Evolutionary conservation across 2,329 filamentous ascomycete genomes (phyloP).

Genomic region (Penicillium concentricum): DNA sequence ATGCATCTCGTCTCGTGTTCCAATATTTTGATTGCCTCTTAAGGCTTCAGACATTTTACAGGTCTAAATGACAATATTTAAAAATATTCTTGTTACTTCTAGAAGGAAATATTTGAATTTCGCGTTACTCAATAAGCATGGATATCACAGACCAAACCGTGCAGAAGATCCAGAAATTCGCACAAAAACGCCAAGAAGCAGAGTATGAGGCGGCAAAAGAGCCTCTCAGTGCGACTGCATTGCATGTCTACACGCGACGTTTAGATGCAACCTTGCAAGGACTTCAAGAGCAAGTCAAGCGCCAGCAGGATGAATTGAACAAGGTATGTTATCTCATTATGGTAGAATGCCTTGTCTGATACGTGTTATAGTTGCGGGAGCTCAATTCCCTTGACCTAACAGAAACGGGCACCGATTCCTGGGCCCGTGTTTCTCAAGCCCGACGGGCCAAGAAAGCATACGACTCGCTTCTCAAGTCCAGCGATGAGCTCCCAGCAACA

Average conservation of each 20-base stretch:
- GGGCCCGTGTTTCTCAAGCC: slow-evolving; percentile 46
- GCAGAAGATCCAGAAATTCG: slow-evolving; percentile 36
- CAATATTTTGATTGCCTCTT: neutral
- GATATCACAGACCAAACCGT: slow-evolving; percentile 32
- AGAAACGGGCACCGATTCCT: slow-evolving; percentile 29
- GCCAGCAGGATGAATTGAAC: slow-evolving; percentile 49
- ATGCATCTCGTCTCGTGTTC: neutral
- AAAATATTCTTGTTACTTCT: neutral
- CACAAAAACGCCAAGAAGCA: slow-evolving; percentile 33
- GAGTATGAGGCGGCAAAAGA: slow-evolving; percentile 35
- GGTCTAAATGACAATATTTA: neutral
- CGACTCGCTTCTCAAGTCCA: slow-evolving; percentile 58
- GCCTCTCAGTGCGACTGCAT: slow-evolving; percentile 26
- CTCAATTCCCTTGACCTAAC: slow-evolving; percentile 32
- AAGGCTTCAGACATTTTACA: neutral
- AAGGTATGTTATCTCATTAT: slow-evolving; percentile 36
- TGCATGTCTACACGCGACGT: slow-evolving; percentile 36
- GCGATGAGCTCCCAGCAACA: slow-evolving; percentile 65
- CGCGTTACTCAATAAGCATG: slow-evolving; percentile 21
- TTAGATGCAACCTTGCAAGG: slow-evolving; percentile 67
- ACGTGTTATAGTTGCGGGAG: slow-evolving; percentile 32
- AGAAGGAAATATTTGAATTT: neutral
- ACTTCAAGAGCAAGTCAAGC: slow-evolving; percentile 56
- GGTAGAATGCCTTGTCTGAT: slow-evolving; percentile 13
- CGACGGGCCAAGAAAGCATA: slow-evolving; percentile 64